Evolutionary conservation across 495 filamentous ascomycete species (phyloP).

Genomic region (Cladorrhinum samala): DNA sequence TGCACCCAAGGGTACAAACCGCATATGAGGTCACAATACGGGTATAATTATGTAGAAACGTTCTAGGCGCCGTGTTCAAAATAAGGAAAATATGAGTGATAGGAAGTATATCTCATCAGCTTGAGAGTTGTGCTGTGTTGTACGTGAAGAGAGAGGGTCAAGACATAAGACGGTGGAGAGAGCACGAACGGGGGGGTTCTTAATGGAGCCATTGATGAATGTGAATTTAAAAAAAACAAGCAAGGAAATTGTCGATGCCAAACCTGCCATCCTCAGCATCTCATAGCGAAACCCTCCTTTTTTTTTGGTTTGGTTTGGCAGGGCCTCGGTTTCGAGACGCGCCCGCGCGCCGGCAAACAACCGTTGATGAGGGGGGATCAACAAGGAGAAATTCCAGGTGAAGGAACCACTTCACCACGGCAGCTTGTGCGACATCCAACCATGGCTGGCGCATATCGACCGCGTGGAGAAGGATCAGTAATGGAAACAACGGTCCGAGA

Average conservation of each 20-base stretch:
- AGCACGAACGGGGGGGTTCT: background rate
- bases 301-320: too few relatives aligned
- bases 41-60: background rate
- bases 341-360: background rate
- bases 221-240: background rate
- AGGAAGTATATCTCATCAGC: background rate
- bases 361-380: background rate
- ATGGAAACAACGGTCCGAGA: background rate
- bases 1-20: conserved; percentile 4
- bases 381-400: background rate
- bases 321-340: background rate
- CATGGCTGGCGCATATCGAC: too few relatives aligned
- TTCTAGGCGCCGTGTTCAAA: background rate
- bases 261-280: background rate
- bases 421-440: too few relatives aligned
- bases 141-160: background rate
- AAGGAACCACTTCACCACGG: too few relatives aligned
- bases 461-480: background rate
- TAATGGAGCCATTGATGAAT: background rate
- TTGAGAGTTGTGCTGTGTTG: background rate
- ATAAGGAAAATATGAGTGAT: background rate
- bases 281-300: background rate
- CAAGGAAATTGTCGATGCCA: background rate
- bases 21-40: conserved; percentile 21
- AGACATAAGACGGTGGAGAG: background rate